Base-by-base conservation (phyloP, 75 land plant species). In the Cryptomeria japonica region DNA sequence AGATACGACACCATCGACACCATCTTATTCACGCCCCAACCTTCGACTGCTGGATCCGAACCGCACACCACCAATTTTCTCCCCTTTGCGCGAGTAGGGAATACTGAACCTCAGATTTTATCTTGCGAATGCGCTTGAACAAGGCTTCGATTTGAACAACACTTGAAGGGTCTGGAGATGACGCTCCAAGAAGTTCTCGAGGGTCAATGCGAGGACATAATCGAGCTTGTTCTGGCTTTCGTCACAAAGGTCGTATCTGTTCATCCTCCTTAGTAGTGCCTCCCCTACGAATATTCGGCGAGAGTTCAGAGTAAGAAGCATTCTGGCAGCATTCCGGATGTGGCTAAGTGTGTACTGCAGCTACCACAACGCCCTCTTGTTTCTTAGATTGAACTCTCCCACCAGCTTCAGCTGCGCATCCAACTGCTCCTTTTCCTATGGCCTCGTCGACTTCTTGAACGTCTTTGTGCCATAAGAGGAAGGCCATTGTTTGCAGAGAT, bases 21-120 rank as follows among this genome's bases (percentile, higher is more conserved):
- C 0, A 94, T 96, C 41, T 92, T 89, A 85, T 93, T 91, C 79
- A 95, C 90, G 85, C 92, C 84, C 95, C 98, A 93, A 13, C 94
- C 90, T 53, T 98, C 99, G 38, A 96, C 90, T 38, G 90, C 88
- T 0, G 95, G 91, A 68, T 94, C 93, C 15, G 98, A 96, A 25
- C 97, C 98, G 28, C 93, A 91, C 3, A 98, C 80, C 64, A 95
- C 86, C 38, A 98, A 86, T 92, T 93, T 87, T 98, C 94, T 22
- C 99, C 99, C 98, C 99, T 96, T 47, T 94, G 93, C 49, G 97
- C 96, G 56, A n/a, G 88, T 95, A 97, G 12, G 98, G 96, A 31
- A 98, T 28, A 42, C 92, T 93, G 88, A 98, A 96, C 38, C 90
- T 84, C 80, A 97, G 73, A 56, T 79, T n/a, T 93, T 36, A 93